Evolutionary conservation across 176 grass and related monocot genomes (phyloP).

Genomic region (Neostapfia colusana): DNA sequence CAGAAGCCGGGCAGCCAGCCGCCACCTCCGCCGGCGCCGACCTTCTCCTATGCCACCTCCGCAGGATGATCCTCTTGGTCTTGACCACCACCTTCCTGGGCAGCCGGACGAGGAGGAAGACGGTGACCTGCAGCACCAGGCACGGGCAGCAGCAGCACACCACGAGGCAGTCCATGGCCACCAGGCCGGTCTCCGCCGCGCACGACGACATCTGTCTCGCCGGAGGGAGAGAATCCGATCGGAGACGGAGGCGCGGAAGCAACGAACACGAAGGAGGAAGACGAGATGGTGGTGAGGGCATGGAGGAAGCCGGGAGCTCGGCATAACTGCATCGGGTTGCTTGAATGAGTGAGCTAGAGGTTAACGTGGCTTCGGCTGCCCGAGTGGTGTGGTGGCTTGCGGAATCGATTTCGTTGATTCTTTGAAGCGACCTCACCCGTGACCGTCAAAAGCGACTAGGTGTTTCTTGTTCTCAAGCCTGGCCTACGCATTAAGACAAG

Average conservation of each 20-base stretch:
- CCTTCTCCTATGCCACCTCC: constrained; percentile 49
- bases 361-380: constrained; percentile 53
- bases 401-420: constrained; percentile 57
- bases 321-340: constrained; percentile 47
- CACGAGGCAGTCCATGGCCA: constrained; percentile 82
- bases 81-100: constrained; percentile 61
- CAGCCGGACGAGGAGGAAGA: constrained; percentile 77
- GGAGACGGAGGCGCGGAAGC: not conserved
- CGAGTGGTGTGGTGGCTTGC: constrained; percentile 49
- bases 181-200: constrained; percentile 45
- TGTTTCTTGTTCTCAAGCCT: constrained; percentile 43
- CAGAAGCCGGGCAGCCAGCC: not conserved
- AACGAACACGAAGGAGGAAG: not conserved
- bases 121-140: constrained; percentile 80
- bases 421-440: constrained; percentile 53
- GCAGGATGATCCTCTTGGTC: constrained; percentile 68
- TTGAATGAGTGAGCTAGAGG: constrained; percentile 34
- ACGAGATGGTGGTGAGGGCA: constrained; percentile 6
- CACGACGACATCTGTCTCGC: constrained; percentile 31
- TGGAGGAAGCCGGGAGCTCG: constrained; percentile 19
- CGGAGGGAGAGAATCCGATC: too few species aligned
- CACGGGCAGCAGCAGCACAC: constrained; percentile 88
- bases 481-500: constrained; percentile 26
- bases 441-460: constrained; percentile 24
- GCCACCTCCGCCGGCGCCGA: not conserved